Evolutionary conservation across 2,329 filamentous ascomycete genomes (phyloP), one percentile per base, ranked within the genome.

Genomic region (Cordyceps cicadae): DNA sequence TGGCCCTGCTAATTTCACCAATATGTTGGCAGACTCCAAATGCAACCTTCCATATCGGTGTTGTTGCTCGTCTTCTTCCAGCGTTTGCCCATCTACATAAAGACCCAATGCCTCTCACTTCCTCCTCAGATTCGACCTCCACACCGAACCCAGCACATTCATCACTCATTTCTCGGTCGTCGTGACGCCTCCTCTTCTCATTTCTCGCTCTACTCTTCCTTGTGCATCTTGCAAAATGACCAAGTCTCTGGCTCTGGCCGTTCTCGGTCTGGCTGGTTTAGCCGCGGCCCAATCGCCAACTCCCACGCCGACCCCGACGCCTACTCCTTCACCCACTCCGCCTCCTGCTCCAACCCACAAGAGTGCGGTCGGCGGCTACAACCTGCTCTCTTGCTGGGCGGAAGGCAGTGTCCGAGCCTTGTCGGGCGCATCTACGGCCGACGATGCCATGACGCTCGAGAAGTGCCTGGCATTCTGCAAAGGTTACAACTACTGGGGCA

Each of bases 361-460:
- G 51, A 66, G 70, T 8, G 70, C 67, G 0, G 67, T 82, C 4
- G 77, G 76, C 8, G 74, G 74, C 12, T 82, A 81, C 63, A 69
- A 63, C 14, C 70, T 78, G 55, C 70, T 77, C n/a, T 75, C 75
- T 56, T 83, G 80, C 68, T 77, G 76, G 70, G 77, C 74, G n/a
- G 80, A 82, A 63, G 75, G 73, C 5, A 71, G 70, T 14, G 67
- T 63, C 9, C 75, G 81, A n/a, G 79, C 80, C 5, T 71, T 83
- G 7, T 60, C 63, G 17, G 76, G 70, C 24, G 71, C 70, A 4
- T 64, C 70, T 5, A 77, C 75, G 54, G 76, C 74, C 21, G 76
- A 78, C 63, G 76, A 81, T 45, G 70, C 70, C 24, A 81, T 81
- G 79, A 81, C 79, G 2, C 68, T 80, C 11, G 78, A 80, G 60